phyloP scores from a whole-genome alignment of 495 filamentous ascomycete genomes.

The Xylaria cubensis region DNA sequence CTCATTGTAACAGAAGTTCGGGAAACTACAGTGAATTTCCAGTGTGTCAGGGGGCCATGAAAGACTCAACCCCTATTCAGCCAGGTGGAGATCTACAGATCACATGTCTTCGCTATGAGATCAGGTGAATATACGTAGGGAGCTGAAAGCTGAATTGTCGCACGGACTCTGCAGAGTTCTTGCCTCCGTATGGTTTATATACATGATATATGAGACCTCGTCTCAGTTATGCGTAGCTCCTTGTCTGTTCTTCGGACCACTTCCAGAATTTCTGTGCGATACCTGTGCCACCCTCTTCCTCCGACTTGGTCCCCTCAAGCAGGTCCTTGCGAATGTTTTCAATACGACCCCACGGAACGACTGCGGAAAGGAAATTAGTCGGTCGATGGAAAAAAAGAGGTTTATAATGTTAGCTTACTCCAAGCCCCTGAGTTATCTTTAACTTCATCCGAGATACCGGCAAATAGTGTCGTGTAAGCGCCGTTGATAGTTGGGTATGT shows the following conservation, averaged over 20 bases:
- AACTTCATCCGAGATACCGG: slow-evolving; percentile 44
- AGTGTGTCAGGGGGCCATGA: background rate
- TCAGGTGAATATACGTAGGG: background rate
- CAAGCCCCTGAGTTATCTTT: slow-evolving; percentile 31
- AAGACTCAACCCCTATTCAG: background rate
- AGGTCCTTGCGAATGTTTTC: slow-evolving; percentile 45
- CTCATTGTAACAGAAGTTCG: background rate
- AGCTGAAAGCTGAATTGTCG: background rate
- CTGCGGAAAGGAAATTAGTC: slow-evolving; percentile 27
- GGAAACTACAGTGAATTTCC: background rate
- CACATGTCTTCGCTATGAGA: background rate
- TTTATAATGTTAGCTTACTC: slow-evolving; percentile 24
- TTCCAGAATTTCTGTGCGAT: slow-evolving; percentile 49
- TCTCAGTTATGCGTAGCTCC: slow-evolving; percentile 31
- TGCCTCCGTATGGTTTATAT: background rate
- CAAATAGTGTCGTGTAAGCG: slow-evolving; percentile 52
- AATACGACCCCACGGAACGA: slow-evolving; percentile 50
- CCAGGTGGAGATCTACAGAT: background rate
- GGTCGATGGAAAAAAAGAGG: background rate
- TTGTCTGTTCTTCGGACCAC: slow-evolving; percentile 52
- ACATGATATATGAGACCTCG: background rate
- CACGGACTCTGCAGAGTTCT: background rate
- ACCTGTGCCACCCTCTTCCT: slow-evolving; percentile 50
- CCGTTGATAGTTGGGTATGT: slow-evolving; percentile 36
- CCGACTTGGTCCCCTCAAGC: slow-evolving; percentile 35